phyloP scores from a whole-genome alignment of 257 asterid genomes.

The Fraxinus pennsylvanica region DNA sequence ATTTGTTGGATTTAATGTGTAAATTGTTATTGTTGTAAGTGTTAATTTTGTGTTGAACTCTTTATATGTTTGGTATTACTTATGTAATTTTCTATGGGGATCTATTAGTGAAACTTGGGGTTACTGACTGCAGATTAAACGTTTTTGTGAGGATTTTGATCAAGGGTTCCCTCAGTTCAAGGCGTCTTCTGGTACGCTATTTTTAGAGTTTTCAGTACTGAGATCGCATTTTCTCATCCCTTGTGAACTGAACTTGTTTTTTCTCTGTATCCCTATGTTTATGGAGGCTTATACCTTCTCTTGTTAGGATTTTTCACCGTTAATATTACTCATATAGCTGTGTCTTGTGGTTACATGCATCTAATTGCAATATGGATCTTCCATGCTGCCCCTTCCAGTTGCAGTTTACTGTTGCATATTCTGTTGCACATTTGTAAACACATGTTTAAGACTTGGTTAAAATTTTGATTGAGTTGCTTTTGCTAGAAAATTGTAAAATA shows the following conservation, averaged over 20 bases:
- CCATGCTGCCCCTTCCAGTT: slow-evolving; percentile 11
- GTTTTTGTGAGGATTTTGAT: slow-evolving; percentile 67
- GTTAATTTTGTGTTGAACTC: not conserved
- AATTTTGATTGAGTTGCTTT: slow-evolving; percentile 15
- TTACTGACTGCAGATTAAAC: slow-evolving; percentile 55
- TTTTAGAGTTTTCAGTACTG: slow-evolving; percentile 21
- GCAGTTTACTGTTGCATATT: not conserved
- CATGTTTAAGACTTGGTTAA: not conserved
- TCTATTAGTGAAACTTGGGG: slow-evolving; percentile 8
- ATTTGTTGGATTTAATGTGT: not conserved
- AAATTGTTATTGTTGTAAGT: not conserved
- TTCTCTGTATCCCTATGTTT: slow-evolving; percentile 18
- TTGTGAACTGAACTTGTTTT: not conserved
- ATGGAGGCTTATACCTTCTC: not conserved
- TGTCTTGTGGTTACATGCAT: slow-evolving; percentile 5
- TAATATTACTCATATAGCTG: not conserved
- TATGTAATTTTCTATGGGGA: slow-evolving; percentile 23
- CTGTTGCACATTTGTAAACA: not conserved
- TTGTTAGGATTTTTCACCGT: slow-evolving; percentile 1
- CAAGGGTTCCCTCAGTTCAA: slow-evolving; percentile 67
- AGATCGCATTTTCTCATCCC: slow-evolving; percentile 11
- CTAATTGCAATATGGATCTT: slow-evolving; percentile 2
- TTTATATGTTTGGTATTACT: not conserved
- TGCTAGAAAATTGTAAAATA: not conserved
- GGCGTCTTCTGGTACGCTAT: slow-evolving; percentile 88